These are phyloP conservation scores for Candida germanica DNA, from an alignment of 805 yeast species.

Conservation along the genomic window DNA sequence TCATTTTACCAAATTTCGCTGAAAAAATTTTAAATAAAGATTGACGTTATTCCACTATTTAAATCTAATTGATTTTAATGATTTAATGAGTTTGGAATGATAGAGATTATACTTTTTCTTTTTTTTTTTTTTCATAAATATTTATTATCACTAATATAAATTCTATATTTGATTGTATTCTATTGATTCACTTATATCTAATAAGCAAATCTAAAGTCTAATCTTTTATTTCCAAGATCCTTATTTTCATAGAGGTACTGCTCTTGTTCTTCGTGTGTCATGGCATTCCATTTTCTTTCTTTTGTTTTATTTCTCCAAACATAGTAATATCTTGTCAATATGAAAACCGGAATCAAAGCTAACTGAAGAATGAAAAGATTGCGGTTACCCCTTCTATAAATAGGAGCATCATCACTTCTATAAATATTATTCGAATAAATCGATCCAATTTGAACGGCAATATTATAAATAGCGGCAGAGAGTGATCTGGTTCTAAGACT, in stretches of 20 bases:
- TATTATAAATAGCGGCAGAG: slow-evolving; percentile 27
- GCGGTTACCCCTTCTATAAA: slow-evolving; percentile 24
- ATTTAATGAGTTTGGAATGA: slow-evolving; percentile 3
- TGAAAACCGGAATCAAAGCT: slow-evolving; percentile 20
- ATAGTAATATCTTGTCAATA: slow-evolving; percentile 21
- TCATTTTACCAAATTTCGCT: slow-evolving; percentile 92
- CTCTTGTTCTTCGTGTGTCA: slow-evolving; percentile 18
- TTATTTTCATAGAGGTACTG: slow-evolving; percentile 15
- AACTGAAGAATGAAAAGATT: slow-evolving; percentile 19
- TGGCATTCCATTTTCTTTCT: slow-evolving; percentile 17
- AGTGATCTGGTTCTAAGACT: slow-evolving; percentile 26
- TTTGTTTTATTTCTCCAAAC: slow-evolving; percentile 18
- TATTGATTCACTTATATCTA: slow-evolving; percentile 8
- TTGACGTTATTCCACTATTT: slow-evolving; percentile 9
- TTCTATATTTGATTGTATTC: too few species aligned
- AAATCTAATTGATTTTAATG: slow-evolving; percentile 10
- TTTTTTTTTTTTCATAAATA: too few species aligned
- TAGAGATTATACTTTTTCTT: too few species aligned
- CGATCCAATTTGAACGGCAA: slow-evolving; percentile 23
- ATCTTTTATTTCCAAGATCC: slow-evolving; percentile 23
- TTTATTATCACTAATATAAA: too few species aligned
- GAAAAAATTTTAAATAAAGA: slow-evolving; percentile 40
- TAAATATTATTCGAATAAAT: slow-evolving; percentile 26
- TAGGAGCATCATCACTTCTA: slow-evolving; percentile 25
- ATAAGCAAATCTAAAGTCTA: slow-evolving; percentile 22